phyloP scores from a whole-genome alignment of 208 protist genomes.

The Leishmania martiniquensis region DNA sequence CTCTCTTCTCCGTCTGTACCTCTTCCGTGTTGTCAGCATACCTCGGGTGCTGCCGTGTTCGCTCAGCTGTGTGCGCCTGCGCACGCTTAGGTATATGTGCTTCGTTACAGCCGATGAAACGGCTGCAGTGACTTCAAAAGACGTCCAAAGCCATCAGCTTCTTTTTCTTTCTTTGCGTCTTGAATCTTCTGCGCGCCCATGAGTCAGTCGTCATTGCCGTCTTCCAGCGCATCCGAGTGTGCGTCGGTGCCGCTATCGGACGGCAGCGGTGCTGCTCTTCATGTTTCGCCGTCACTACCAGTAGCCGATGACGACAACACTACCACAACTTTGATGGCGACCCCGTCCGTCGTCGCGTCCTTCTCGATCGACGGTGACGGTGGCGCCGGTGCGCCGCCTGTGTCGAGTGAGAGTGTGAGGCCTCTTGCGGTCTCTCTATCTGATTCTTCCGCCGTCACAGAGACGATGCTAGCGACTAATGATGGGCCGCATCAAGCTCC shows the following conservation, averaged over 20 bases:
- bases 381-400: neutral
- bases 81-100: neutral
- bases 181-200: conserved; percentile 6
- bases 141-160: neutral
- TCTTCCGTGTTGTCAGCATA: neutral
- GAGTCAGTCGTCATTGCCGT: conserved; percentile 1
- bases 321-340: neutral
- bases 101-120: neutral
- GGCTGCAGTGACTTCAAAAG: too few species aligned
- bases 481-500: neutral
- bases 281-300: neutral
- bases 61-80: neutral
- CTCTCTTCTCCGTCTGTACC: neutral
- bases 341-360: neutral
- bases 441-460: neutral
- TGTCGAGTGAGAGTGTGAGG: neutral
- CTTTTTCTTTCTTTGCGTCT: neutral
- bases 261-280: neutral
- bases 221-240: neutral
- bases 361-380: neutral
- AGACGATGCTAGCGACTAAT: neutral
- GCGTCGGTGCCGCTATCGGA: neutral
- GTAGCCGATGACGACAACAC: neutral
- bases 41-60: neutral
- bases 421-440: neutral